Evolutionary conservation across 140 eudicot species (phyloP).

Genomic region (Artemisia princeps): DNA sequence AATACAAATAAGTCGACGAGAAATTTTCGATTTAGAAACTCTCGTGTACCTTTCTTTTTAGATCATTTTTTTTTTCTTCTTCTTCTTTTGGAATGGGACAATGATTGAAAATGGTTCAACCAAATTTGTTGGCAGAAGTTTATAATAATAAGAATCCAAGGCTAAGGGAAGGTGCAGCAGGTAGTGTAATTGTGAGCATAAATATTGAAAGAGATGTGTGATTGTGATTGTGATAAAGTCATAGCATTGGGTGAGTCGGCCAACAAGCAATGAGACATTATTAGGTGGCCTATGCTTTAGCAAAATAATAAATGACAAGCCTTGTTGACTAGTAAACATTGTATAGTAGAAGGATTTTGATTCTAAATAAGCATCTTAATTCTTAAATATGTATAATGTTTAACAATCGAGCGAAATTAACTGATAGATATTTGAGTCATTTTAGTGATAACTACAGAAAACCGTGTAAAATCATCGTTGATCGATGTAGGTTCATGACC

Average conservation of each 20-base stretch:
- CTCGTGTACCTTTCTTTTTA: neutral
- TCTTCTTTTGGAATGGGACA: too few relatives aligned
- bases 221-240: slow-evolving; percentile 20
- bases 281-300: slow-evolving; percentile 40
- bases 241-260: slow-evolving; percentile 39
- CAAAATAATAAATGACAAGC: neutral
- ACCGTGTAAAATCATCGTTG: neutral
- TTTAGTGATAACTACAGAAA: neutral
- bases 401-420: neutral
- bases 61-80: neutral
- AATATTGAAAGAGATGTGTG: slow-evolving; percentile 22
- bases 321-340: neutral
- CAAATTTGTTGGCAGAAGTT: neutral
- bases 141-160: slow-evolving; percentile 8
- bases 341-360: neutral
- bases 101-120: neutral
- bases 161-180: slow-evolving; percentile 5
- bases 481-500: neutral
- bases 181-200: neutral
- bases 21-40: too few relatives aligned
- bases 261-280: slow-evolving; percentile 60
- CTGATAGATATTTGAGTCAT: neutral
- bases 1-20: neutral
- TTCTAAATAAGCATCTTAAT: neutral
- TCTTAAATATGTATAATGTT: neutral